Conservation (phyloP, 306 rosid genomes). For the Cucurbita pepo region DNA sequence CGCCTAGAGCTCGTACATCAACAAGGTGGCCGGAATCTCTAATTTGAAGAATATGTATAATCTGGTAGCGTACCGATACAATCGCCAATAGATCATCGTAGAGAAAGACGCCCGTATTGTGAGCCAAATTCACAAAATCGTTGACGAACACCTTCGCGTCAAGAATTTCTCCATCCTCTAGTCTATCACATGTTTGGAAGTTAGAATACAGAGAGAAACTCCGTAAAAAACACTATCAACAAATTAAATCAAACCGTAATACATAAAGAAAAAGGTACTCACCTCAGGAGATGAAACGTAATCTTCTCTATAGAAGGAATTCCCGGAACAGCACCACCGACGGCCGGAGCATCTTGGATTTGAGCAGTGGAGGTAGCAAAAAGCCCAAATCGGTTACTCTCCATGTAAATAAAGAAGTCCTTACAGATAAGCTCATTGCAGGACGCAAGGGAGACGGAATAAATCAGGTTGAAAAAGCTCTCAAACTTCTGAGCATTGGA, state of each 20-base stretch:
- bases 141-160: conserved; percentile 68
- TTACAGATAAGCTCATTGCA: conserved; percentile 75
- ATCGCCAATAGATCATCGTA: conserved; percentile 91
- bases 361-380: conserved; percentile 85
- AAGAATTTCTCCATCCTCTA: conserved; percentile 74
- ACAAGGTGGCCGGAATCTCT: conserved; percentile 84
- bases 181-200: conserved; percentile 25
- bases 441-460: conserved; percentile 64
- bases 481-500: conserved; percentile 56
- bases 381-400: conserved; percentile 55
- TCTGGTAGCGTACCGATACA: conserved; percentile 89
- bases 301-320: conserved; percentile 80
- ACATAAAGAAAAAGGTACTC: neutral
- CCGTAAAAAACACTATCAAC: neutral
- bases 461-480: conserved; percentile 68
- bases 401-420: conserved; percentile 90
- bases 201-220: neutral
- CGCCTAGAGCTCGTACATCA: conserved; percentile 67
- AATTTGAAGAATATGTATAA: conserved; percentile 74
- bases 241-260: neutral
- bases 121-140: conserved; percentile 74
- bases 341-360: conserved; percentile 48
- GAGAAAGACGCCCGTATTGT: conserved; percentile 86
- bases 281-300: conserved; percentile 86
- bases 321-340: conserved; percentile 78